phyloP scores from a whole-genome alignment of 2,329 filamentous ascomycete genomes.

The Fusarium sp. region DNA sequence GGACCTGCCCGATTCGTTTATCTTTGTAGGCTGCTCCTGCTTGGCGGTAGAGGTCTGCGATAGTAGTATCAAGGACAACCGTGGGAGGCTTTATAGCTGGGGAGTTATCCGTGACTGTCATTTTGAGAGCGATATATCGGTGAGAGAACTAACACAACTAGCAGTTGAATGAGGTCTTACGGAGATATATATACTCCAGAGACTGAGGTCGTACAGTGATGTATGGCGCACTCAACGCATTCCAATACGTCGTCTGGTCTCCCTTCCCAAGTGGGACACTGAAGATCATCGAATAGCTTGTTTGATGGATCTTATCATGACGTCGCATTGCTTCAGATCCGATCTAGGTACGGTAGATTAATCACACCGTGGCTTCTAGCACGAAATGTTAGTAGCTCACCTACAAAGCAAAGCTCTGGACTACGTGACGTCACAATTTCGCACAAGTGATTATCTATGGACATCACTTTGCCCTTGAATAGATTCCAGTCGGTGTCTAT shows the following conservation, averaged over 20 bases:
- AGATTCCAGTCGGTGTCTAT: neutral
- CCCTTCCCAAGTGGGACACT: neutral
- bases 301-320: conserved; percentile 6
- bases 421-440: neutral
- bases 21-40: conserved; percentile 38
- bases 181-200: neutral
- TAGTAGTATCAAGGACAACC: conserved; percentile 51
- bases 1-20: conserved; percentile 48
- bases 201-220: neutral
- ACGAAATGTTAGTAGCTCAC: neutral
- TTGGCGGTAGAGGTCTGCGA: conserved; percentile 51
- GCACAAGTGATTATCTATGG: neutral
- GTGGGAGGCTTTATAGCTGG: conserved; percentile 41
- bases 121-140: neutral
- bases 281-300: neutral
- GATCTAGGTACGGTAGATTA: neutral
- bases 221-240: neutral
- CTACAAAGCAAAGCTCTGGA: neutral
- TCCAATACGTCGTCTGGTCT: neutral
- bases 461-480: neutral
- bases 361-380: neutral
- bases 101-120: neutral
- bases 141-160: neutral
- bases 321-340: conserved; percentile 2
- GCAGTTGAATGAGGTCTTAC: no score